phyloP scores from a whole-genome alignment of 2,329 filamentous ascomycete genomes.

The Stagonosporopsis rhizophila region DNA sequence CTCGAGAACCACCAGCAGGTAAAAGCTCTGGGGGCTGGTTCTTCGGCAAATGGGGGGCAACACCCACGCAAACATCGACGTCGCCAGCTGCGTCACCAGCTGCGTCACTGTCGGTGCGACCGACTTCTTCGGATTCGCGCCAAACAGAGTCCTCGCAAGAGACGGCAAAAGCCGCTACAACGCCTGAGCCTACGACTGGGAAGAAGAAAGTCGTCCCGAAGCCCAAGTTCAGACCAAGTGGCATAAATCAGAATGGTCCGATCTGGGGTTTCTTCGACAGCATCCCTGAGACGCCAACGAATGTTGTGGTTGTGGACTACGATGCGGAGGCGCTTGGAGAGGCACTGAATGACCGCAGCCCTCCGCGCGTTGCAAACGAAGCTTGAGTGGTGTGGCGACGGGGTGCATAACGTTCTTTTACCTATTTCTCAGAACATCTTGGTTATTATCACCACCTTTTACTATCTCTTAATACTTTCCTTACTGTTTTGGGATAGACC shows the following conservation, averaged over 20 bases:
- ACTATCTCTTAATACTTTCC: constrained; percentile 16
- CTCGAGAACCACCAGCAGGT: constrained; percentile 34
- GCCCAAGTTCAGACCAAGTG: constrained; percentile 38
- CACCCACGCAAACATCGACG: constrained; percentile 48
- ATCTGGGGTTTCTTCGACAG: constrained; percentile 49
- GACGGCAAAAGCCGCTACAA: constrained; percentile 12
- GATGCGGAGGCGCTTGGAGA: constrained; percentile 50
- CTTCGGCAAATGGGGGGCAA: constrained; percentile 67
- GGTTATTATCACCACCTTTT: not conserved
- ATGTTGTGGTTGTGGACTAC: constrained; percentile 45
- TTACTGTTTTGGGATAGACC: constrained; percentile 1
- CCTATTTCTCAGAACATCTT: not conserved
- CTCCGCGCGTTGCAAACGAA: not conserved
- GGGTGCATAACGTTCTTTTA: constrained; percentile 2
- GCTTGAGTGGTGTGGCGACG: not conserved
- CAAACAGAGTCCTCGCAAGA: constrained; percentile 30
- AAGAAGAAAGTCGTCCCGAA: constrained; percentile 7
- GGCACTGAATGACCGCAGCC: constrained; percentile 37
- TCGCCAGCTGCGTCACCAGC: constrained; percentile 40
- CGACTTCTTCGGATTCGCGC: constrained; percentile 28
- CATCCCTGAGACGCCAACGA: constrained; percentile 41
- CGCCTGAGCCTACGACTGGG: not conserved
- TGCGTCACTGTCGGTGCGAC: constrained; percentile 24
- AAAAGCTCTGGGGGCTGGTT: constrained; percentile 71
- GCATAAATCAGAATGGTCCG: constrained; percentile 49